Percentiles rank a stretch among this genome's conserved stretches.
These are phyloP conservation scores for Chaetomium olivaceum DNA, from an alignment of 2,329 filamentous ascomycete species.

Conservation along the genomic window DNA sequence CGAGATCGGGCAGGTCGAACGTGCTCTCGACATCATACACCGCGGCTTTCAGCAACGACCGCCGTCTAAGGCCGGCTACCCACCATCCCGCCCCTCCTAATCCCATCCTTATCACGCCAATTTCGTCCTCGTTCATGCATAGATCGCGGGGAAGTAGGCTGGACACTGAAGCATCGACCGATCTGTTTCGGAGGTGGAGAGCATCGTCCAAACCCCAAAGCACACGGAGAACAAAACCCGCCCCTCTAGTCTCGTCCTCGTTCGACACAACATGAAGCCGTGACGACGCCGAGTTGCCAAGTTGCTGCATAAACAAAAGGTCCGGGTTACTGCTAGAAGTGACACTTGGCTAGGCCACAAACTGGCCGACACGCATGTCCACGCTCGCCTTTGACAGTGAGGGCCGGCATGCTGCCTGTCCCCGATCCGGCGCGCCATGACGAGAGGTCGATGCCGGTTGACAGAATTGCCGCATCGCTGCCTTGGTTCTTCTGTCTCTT, in stretches of 20 bases:
- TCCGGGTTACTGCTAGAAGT: neutral
- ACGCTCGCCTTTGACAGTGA: neutral
- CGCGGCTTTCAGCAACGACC: neutral
- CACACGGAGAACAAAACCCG: neutral
- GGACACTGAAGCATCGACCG: neutral
- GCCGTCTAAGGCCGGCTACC: neutral
- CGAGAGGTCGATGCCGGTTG: neutral
- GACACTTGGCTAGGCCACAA: neutral
- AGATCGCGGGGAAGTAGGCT: conserved; percentile 2
- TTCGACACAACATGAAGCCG: neutral
- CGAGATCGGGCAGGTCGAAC: neutral
- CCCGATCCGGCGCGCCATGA: conserved; percentile 1
- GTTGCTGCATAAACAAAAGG: neutral
- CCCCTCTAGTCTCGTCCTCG: neutral
- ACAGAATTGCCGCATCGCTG: conserved; percentile 5
- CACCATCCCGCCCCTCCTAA: neutral
- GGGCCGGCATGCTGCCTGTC: neutral
- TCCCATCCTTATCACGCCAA: neutral
- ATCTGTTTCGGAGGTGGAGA: conserved; percentile 12
- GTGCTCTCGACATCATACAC: neutral
- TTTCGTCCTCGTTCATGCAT: neutral
- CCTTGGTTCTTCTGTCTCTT: conserved; percentile 5
- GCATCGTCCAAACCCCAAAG: neutral
- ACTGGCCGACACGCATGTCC: neutral
- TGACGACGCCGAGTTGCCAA: neutral